Conservation (phyloP, 2,329 filamentous ascomycete genomes). For the Herpomyces periplanetae region DNA sequence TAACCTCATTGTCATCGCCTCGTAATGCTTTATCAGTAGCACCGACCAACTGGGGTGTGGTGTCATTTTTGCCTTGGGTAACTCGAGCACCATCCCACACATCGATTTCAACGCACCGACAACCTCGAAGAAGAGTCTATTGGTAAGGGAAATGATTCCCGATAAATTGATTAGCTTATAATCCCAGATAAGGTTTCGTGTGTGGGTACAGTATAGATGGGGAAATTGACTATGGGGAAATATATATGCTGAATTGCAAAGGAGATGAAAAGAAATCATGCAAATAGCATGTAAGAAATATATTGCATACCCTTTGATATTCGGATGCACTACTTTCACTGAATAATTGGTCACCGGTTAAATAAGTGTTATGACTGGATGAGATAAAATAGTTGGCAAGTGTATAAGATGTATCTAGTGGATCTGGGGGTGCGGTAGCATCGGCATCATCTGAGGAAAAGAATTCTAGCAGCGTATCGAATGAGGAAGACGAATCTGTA, state of each 20-base stretch:
- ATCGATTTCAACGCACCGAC: constrained; percentile 72
- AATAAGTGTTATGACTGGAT: constrained; percentile 75
- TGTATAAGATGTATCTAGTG: constrained; percentile 24
- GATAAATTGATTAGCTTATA: background rate
- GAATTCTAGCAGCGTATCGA: constrained; percentile 11
- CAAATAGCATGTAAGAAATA: too few species aligned
- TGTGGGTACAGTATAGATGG: constrained; percentile 1
- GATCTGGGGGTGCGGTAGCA: constrained; percentile 10
- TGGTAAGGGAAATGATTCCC: constrained; percentile 1
- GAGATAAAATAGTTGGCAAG: constrained; percentile 74
- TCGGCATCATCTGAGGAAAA: constrained; percentile 11
- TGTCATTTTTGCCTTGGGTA: constrained; percentile 5
- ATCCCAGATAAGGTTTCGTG: constrained; percentile 1
- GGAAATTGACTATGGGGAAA: constrained; percentile 1
- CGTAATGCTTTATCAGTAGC: too few species aligned
- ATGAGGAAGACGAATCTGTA: too few species aligned
- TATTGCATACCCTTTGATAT: constrained; percentile 24
- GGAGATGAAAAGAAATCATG: too few species aligned
- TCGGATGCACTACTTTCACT: constrained; percentile 35
- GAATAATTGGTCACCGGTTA: constrained; percentile 47
- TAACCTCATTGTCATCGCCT: too few species aligned
- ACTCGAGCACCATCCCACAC: constrained; percentile 74
- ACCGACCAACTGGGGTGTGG: too few species aligned
- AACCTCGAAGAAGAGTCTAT: constrained; percentile 30
- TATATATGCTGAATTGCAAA: too few species aligned